Evolutionary conservation across 768 basidiomycete genomes (phyloP).

Genomic region (Phaeotremella skinneri): DNA sequence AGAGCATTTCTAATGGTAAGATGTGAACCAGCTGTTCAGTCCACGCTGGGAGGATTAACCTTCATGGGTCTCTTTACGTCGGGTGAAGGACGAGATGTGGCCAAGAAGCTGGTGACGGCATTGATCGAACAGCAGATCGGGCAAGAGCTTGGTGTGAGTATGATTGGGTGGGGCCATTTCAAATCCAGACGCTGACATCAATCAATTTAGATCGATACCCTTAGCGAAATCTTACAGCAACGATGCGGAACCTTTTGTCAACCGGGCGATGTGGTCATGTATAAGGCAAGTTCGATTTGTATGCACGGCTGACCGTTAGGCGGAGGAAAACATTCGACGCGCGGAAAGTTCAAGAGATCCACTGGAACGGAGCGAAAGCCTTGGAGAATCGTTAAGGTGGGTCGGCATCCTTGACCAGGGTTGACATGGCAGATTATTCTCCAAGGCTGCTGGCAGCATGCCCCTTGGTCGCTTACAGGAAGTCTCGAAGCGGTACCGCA

Average conservation of each 20-base stretch:
- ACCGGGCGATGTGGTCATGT: constrained; percentile 94
- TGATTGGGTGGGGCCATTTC: background rate
- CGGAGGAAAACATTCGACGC: constrained; percentile 87
- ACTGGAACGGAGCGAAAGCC: constrained; percentile 70
- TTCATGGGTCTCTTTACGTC: constrained; percentile 85
- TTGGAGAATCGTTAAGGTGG: constrained; percentile 84
- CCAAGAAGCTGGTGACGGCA: constrained; percentile 85
- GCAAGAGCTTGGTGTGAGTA: constrained; percentile 84
- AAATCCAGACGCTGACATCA: background rate
- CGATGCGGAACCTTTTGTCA: constrained; percentile 97
- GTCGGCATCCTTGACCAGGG: constrained; percentile 16
- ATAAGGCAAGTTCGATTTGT: constrained; percentile 64
- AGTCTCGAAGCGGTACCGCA: constrained; percentile 83
- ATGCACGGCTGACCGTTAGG: constrained; percentile 55
- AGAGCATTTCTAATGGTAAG: constrained; percentile 6
- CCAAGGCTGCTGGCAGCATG: constrained; percentile 79
- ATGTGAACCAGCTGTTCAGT: constrained; percentile 62
- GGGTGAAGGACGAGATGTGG: constrained; percentile 79
- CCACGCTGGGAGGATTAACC: constrained; percentile 66
- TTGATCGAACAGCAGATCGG: constrained; percentile 98
- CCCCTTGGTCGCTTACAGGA: constrained; percentile 81
- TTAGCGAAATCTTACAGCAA: constrained; percentile 90
- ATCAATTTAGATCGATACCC: constrained; percentile 77
- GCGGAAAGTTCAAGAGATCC: constrained; percentile 77
- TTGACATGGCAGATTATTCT: constrained; percentile 66